Conservation (phyloP, 441 rosid genomes). For the Flueggea neowawraea region DNA sequence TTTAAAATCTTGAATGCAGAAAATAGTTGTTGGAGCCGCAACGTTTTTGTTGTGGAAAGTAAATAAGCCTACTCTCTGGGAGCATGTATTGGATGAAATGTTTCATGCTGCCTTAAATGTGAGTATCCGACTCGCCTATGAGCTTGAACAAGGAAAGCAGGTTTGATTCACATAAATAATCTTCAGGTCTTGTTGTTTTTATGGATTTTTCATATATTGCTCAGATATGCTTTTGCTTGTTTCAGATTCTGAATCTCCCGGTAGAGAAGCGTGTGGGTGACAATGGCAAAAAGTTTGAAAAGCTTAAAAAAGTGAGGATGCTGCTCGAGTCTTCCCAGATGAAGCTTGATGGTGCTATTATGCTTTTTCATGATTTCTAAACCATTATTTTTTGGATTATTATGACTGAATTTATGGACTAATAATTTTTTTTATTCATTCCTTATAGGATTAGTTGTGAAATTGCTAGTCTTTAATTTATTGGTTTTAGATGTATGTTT, state of each 20-base stretch:
- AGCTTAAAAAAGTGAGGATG: conserved; percentile 30
- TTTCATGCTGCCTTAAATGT: conserved; percentile 77
- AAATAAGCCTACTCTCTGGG: conserved; percentile 42
- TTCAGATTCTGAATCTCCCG: conserved; percentile 48
- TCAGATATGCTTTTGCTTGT: neutral
- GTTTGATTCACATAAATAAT: conserved; percentile 18
- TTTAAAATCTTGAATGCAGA: conserved; percentile 37
- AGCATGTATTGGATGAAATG: conserved; percentile 71
- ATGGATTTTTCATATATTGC: no score
- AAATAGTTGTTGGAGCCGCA: conserved; percentile 42
- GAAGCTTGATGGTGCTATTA: conserved; percentile 71
- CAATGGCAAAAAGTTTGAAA: conserved; percentile 25
- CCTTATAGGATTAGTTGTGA: no score
- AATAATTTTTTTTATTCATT: no score
- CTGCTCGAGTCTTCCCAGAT: conserved; percentile 49
- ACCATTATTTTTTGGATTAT: neutral
- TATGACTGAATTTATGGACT: no score
- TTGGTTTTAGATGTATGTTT: no score
- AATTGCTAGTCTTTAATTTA: no score
- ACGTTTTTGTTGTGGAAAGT: conserved; percentile 78
- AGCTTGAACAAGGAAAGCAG: conserved; percentile 66
- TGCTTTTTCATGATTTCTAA: conserved; percentile 84
- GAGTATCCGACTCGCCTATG: conserved; percentile 58
- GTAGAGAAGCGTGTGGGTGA: conserved; percentile 33
- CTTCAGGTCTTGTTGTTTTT: no score